Evolutionary conservation across 176 grass and related monocot species (phyloP), one percentile per base, ranked within the genome.

Genomic region (Alopecurus myosuroides): DNA sequence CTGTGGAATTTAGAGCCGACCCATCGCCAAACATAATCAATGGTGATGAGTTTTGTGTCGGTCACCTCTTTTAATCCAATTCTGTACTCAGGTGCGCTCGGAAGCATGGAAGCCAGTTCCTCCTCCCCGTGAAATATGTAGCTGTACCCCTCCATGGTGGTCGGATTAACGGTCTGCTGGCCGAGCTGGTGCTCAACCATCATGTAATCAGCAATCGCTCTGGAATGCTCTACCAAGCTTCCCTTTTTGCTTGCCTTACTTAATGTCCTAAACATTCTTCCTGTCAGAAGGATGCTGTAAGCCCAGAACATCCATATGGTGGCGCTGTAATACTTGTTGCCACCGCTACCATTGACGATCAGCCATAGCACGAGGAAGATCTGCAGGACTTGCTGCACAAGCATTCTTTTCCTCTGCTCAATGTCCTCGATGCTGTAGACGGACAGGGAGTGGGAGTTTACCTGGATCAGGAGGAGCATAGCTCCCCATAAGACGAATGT

Each of bases 401-500:
- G 40, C 84, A 42, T 3, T 3, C 39, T 41, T 53, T 86, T 86
- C 40, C 84, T 29, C 20, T 73, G 76, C 65, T 49, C 66, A 7
- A 86, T 70, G 53, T 80, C 67, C 17, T 41, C 52, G 0, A 86
- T 56, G 33, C 13, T 40, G 41, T 86, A 73, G 11, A 70, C 67
- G 10, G 76, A 86, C 51, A 86, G 18, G 9, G 65, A 51, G 22
- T 37, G 29, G 1, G 33, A 67, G 18, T 11, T 34, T 65, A 65
- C 66, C 45, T 73, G 85, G 11, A 80, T 33, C 1, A 74, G 77
- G 52, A 86, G 77, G 23, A 72, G 40, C 6, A 60, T 31, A 52
- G 66, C 41, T 28, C 51, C 76, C 84, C 53, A 81, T 8, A 67
- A 11, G 44, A 80, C 53, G 67, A 86, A 73, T 6, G 67, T 86